Evolutionary conservation across 176 grass and related monocot species (phyloP).

Genomic region (Carex pumila): DNA sequence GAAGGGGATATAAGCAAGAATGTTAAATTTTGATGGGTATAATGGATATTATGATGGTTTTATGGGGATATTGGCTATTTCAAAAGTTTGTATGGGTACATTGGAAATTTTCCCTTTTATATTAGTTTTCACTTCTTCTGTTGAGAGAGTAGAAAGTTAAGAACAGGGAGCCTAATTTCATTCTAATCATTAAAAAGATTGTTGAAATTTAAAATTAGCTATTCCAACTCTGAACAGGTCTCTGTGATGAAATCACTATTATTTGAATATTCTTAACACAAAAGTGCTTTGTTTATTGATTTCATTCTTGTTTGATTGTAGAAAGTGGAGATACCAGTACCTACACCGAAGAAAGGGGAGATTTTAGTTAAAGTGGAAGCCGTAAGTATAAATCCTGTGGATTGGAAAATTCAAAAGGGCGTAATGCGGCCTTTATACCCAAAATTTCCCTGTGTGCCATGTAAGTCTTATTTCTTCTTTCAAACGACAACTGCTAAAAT

Average conservation of each 20-base stretch:
- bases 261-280: not conserved
- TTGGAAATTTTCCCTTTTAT: too few relatives aligned
- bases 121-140: not conserved
- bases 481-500: not conserved
- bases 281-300: not conserved
- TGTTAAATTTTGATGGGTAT: too few relatives aligned
- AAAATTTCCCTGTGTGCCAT: slow-evolving; percentile 58
- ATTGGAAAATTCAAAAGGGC: slow-evolving; percentile 79
- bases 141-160: not conserved
- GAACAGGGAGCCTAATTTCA: not conserved
- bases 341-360: slow-evolving; percentile 43
- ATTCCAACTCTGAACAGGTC: not conserved
- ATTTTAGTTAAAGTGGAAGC: slow-evolving; percentile 59
- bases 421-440: slow-evolving; percentile 38
- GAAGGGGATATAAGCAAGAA: too few relatives aligned
- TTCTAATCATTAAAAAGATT: not conserved
- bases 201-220: not conserved
- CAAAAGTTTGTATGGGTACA: too few relatives aligned
- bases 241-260: not conserved
- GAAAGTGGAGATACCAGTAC: slow-evolving; percentile 55
- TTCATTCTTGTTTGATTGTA: slow-evolving; percentile 12
- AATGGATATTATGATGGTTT: too few relatives aligned
- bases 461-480: slow-evolving; percentile 27
- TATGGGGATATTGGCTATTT: too few relatives aligned
- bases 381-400: slow-evolving; percentile 50